These are phyloP conservation scores for Nakazawaea molendinolei DNA, from an alignment of 805 yeast species.

Conservation along the genomic window DNA sequence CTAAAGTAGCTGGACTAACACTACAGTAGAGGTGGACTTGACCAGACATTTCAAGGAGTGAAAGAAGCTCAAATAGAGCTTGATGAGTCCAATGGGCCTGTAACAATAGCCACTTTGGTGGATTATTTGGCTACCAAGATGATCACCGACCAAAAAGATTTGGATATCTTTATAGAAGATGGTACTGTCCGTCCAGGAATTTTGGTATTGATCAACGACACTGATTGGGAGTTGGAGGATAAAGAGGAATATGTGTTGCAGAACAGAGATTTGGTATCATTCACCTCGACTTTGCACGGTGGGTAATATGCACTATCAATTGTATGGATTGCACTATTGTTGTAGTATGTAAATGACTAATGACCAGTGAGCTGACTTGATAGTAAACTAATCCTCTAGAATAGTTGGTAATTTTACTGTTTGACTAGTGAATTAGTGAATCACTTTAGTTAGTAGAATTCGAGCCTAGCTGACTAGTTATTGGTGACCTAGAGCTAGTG, in stretches of 20 bases:
- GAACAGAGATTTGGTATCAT: slow-evolving; percentile 70
- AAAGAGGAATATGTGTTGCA: slow-evolving; percentile 76
- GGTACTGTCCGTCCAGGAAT: slow-evolving; percentile 87
- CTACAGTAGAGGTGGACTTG: slow-evolving; percentile 67
- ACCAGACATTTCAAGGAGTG: slow-evolving; percentile 60
- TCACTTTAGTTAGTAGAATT: too few species aligned
- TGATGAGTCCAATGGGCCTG: slow-evolving; percentile 33
- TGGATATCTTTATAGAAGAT: slow-evolving; percentile 74
- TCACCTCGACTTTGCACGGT: slow-evolving; percentile 92
- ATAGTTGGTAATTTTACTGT: too few species aligned
- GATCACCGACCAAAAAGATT: slow-evolving; percentile 54
- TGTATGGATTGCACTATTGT: too few species aligned
- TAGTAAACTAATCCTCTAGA: too few species aligned
- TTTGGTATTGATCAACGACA: slow-evolving; percentile 82
- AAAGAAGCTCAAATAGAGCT: slow-evolving; percentile 45
- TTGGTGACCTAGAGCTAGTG: too few species aligned
- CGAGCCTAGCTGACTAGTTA: too few species aligned
- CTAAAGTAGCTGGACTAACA: too few species aligned
- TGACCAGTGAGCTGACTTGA: too few species aligned
- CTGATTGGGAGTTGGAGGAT: slow-evolving; percentile 96
- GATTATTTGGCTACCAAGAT: slow-evolving; percentile 45
- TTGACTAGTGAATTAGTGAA: too few species aligned
- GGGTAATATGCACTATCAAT: slow-evolving; percentile 41
- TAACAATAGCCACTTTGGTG: slow-evolving; percentile 43
- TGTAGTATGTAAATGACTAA: too few species aligned